Conservation (phyloP, 352 stramenopile species). For the Phytophthora niederhauseri region DNA sequence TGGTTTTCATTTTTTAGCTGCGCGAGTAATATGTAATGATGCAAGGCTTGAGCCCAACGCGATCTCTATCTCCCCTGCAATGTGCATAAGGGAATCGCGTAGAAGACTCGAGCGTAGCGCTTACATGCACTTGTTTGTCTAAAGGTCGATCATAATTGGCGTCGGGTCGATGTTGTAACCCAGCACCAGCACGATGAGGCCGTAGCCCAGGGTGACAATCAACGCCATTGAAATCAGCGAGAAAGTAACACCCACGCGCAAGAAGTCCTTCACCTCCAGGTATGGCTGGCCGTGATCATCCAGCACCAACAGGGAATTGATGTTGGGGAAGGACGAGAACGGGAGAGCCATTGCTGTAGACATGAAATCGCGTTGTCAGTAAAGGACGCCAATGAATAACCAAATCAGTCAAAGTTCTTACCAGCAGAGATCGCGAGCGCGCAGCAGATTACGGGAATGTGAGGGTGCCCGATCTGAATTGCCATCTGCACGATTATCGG, state of each 20-base stretch:
- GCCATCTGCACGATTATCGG: slow-evolving; percentile 93
- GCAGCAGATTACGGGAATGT: slow-evolving; percentile 88
- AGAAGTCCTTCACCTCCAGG: slow-evolving; percentile 87
- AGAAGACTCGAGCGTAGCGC: slow-evolving; percentile 9
- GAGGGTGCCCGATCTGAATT: slow-evolving; percentile 84
- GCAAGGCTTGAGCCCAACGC: slow-evolving; percentile 9
- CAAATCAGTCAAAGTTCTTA: slow-evolving; percentile 31
- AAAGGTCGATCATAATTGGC: slow-evolving; percentile 35
- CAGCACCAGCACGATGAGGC: slow-evolving; percentile 82
- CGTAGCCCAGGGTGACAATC: slow-evolving; percentile 88
- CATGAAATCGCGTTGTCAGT: too few relatives aligned
- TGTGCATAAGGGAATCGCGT: slow-evolving; percentile 10
- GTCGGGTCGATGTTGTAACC: slow-evolving; percentile 74
- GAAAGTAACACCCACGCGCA: slow-evolving; percentile 86
- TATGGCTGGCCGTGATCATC: slow-evolving; percentile 91
- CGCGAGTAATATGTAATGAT: neutral
- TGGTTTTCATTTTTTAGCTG: slow-evolving; percentile 28
- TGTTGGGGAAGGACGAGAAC: slow-evolving; percentile 94
- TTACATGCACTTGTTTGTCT: slow-evolving; percentile 12
- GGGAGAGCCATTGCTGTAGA: slow-evolving; percentile 86
- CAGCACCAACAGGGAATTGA: slow-evolving; percentile 91
- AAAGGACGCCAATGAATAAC: too few relatives aligned
- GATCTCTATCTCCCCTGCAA: slow-evolving; percentile 20
- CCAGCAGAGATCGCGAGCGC: slow-evolving; percentile 88
- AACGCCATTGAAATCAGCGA: slow-evolving; percentile 84